Conservation (phyloP, 805 yeast species). For the Cyberlindnera meyerae region DNA sequence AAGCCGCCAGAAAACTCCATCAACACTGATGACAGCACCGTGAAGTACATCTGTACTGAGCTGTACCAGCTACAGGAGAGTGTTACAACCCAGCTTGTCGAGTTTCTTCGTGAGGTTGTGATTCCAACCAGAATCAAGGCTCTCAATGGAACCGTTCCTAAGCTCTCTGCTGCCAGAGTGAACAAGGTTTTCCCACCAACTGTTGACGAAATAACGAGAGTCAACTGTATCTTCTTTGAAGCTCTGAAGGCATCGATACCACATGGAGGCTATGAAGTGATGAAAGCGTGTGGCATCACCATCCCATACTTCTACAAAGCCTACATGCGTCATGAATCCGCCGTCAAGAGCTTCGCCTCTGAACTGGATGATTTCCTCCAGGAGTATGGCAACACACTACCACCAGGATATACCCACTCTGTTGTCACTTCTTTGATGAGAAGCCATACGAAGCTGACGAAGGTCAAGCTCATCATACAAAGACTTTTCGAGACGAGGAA, state of each 20-base stretch:
- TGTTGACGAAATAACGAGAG: constrained; percentile 86
- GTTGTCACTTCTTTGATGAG: constrained; percentile 57
- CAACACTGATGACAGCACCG: constrained; percentile 32
- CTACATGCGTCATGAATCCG: constrained; percentile 91
- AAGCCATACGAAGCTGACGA: constrained; percentile 67
- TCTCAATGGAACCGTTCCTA: constrained; percentile 46
- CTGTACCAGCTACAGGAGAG: constrained; percentile 67
- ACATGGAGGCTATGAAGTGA: constrained; percentile 68
- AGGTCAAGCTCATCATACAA: constrained; percentile 61
- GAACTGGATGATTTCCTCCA: constrained; percentile 39
- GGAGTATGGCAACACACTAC: constrained; percentile 29
- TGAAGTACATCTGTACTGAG: constrained; percentile 59
- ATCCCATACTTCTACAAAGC: constrained; percentile 92
- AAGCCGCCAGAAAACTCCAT: constrained; percentile 44
- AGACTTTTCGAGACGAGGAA: constrained; percentile 49
- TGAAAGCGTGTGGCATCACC: constrained; percentile 76
- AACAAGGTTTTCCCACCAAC: constrained; percentile 91
- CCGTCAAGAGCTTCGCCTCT: constrained; percentile 58
- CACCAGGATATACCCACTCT: constrained; percentile 40
- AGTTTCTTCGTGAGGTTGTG: constrained; percentile 70
- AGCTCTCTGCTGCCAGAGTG: constrained; percentile 56
- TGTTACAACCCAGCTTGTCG: constrained; percentile 61
- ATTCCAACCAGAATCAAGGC: constrained; percentile 74
- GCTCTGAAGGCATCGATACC: constrained; percentile 63
- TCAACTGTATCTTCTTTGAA: constrained; percentile 79